A percentile compares a stretch with the other conserved stretches of the same genome.
Evolutionary conservation across 306 rosid species (phyloP).

Genomic region (Prunus mongolica): DNA sequence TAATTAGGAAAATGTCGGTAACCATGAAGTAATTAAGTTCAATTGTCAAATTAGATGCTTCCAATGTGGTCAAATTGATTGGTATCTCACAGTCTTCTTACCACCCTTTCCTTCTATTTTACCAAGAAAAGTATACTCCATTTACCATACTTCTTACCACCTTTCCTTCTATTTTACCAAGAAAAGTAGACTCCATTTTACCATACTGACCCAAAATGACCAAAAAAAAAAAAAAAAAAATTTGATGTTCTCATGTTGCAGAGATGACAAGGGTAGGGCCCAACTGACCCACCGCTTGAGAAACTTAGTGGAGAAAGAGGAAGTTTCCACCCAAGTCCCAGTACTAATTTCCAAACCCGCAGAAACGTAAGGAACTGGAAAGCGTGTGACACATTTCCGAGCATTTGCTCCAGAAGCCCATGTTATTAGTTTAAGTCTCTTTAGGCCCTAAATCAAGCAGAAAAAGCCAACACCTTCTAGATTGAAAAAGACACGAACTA

Average conservation of each 20-base stretch:
- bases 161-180: no score
- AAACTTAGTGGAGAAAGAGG: not conserved
- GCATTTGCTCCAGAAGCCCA: conserved; percentile 5
- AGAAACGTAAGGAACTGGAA: conserved; percentile 1
- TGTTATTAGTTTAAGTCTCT: not conserved
- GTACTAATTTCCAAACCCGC: not conserved
- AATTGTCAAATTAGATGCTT: no score
- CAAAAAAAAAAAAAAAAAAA: no score
- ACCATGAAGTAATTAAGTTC: no score
- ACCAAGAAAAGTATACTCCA: no score
- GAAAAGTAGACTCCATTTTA: no score
- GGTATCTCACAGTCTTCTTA: no score
- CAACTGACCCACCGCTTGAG: not conserved
- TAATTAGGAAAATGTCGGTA: no score
- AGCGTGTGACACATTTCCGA: not conserved
- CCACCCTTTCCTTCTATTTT: no score
- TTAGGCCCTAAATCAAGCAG: not conserved
- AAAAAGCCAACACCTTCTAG: conserved; percentile 6
- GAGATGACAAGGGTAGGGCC: not conserved
- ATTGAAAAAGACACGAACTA: not conserved
- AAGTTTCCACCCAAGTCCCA: not conserved
- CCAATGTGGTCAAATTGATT: no score
- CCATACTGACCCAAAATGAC: no score
- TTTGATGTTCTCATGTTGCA: not conserved
- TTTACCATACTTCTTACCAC: no score